Evolutionary conservation across 768 basidiomycete genomes (phyloP).

Genomic region (Termitomyces sp.): DNA sequence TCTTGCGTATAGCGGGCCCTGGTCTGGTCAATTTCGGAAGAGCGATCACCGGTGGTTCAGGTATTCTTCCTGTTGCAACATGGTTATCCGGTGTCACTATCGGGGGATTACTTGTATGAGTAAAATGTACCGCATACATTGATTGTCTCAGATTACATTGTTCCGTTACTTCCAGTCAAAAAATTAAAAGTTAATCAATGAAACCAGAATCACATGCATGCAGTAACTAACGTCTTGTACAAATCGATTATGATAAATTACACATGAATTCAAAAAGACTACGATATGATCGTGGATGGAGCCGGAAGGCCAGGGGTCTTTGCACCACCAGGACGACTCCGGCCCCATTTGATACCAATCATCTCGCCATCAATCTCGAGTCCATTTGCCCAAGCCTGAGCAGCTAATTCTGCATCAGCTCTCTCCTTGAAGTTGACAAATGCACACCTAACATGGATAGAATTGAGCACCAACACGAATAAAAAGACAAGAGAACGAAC

Average conservation of each 20-base stretch:
- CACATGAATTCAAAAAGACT: not conserved
- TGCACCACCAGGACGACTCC: constrained; percentile 45
- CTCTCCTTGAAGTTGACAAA: constrained; percentile 93
- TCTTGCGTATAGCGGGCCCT: constrained; percentile 43
- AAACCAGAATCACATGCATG: not conserved
- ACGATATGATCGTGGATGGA: constrained; percentile 12
- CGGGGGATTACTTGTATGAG: constrained; percentile 33
- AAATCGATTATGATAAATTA: not conserved
- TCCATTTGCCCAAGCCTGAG: constrained; percentile 86
- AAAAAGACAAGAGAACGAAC: constrained; percentile 27
- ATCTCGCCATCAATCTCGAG: constrained; percentile 78
- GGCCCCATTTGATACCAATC: constrained; percentile 83
- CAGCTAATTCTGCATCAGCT: constrained; percentile 77
- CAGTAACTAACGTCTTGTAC: not conserved
- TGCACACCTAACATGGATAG: constrained; percentile 57
- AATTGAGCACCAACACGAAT: not conserved
- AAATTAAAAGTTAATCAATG: not conserved
- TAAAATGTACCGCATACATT: too few relatives aligned
- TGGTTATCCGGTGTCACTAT: constrained; percentile 37
- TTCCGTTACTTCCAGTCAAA: not conserved
- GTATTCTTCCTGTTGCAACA: constrained; percentile 23
- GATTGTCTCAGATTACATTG: too few relatives aligned
- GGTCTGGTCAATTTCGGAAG: constrained; percentile 57
- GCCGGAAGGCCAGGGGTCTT: constrained; percentile 25
- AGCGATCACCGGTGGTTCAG: constrained; percentile 30